A percentile compares a stretch with the other conserved stretches of the same genome.
phyloP scores from a whole-genome alignment of 2,329 filamentous ascomycete species.

The Fusarium anguioides region DNA sequence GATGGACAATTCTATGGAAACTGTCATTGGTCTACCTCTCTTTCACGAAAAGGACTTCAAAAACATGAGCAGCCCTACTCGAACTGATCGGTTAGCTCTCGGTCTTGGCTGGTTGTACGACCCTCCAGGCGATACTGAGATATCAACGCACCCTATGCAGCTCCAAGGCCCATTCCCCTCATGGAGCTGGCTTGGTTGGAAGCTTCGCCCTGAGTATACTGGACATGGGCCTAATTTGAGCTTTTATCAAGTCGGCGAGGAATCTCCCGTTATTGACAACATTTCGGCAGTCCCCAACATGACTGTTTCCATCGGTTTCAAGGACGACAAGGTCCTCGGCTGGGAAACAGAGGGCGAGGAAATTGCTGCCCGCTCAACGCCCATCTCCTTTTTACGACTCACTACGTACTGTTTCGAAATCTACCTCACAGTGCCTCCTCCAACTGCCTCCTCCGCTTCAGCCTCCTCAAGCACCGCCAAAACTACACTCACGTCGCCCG shows the following conservation, averaged over 20 bases:
- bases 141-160: constrained; percentile 42
- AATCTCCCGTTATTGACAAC: constrained; percentile 44
- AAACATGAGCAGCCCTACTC: constrained; percentile 42
- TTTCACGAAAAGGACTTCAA: constrained; percentile 50
- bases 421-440: constrained; percentile 32
- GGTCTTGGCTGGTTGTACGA: constrained; percentile 51
- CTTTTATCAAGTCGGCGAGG: constrained; percentile 48
- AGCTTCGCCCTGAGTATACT: constrained; percentile 41
- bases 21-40: constrained; percentile 51
- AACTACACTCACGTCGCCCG: constrained; percentile 37
- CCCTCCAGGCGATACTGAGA: constrained; percentile 33
- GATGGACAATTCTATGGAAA: constrained; percentile 44
- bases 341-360: constrained; percentile 53
- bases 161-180: constrained; percentile 49
- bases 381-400: constrained; percentile 49
- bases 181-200: constrained; percentile 55
- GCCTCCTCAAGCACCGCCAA: constrained; percentile 14
- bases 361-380: constrained; percentile 43
- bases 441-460: constrained; percentile 22
- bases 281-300: constrained; percentile 49
- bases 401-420: constrained; percentile 51
- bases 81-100: constrained; percentile 51
- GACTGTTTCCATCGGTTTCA: constrained; percentile 51
- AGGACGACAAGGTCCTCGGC: constrained; percentile 48
- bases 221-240: constrained; percentile 46